Conservation (phyloP, 805 yeast species). For the Candida piceae region DNA sequence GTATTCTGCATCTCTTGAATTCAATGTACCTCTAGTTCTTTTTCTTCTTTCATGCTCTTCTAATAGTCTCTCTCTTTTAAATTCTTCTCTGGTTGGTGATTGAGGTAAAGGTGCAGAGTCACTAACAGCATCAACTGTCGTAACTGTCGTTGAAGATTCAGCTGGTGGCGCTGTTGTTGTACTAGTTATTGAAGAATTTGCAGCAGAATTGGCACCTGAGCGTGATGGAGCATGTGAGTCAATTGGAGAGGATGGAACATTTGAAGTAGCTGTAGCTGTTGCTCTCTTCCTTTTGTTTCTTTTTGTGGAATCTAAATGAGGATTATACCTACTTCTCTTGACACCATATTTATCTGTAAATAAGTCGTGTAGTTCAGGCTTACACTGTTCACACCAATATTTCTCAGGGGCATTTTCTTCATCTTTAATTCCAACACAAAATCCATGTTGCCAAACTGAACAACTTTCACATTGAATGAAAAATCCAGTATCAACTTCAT, state of each 20-base stretch:
- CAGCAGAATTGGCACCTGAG: not conserved
- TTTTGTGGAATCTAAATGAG: constrained; percentile 35
- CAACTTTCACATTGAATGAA: constrained; percentile 86
- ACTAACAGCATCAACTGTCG: not conserved
- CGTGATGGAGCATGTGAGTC: not conserved
- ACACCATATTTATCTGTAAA: constrained; percentile 43
- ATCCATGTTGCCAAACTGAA: constrained; percentile 97
- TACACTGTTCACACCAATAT: constrained; percentile 91
- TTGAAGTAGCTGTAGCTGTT: constrained; percentile 10
- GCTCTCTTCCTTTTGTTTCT: constrained; percentile 26
- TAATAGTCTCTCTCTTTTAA: constrained; percentile 7
- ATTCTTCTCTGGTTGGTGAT: constrained; percentile 11
- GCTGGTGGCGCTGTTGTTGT: constrained; percentile 1
- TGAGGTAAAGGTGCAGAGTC: not conserved
- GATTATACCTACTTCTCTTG: constrained; percentile 42
- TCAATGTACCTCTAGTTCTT: constrained; percentile 20
- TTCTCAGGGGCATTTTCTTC: constrained; percentile 82
- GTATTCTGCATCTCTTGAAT: constrained; percentile 30
- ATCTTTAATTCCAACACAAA: constrained; percentile 79
- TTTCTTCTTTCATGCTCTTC: constrained; percentile 21
- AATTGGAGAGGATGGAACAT: not conserved
- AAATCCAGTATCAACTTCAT: constrained; percentile 48
- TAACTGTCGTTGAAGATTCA: not conserved
- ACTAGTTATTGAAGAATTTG: constrained; percentile 6
- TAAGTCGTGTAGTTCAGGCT: constrained; percentile 71